Evolutionary conservation across 2,329 filamentous ascomycete genomes (phyloP), one percentile per base, ranked within the genome.

Genomic region (Setomelanomma holmii): DNA sequence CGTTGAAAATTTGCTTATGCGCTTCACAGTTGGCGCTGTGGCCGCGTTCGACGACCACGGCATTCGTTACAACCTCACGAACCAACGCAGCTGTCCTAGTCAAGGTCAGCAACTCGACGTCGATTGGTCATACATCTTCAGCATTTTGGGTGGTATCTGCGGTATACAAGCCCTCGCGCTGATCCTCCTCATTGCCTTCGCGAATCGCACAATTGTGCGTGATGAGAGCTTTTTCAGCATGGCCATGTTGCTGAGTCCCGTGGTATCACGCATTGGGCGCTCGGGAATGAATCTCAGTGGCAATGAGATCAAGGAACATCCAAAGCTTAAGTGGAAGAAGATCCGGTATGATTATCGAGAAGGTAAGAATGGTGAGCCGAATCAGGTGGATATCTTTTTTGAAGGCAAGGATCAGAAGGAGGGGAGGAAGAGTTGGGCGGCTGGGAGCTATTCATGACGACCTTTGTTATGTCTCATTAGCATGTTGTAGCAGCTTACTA

Each of bases 1-100:
- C 1, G 53, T 72, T 1, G 60, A 66, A 30, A 55, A 67, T 4
- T n/a, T 71, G 2, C 43, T 73, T 0, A 55, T 64, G 46, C 63
- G 67, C 4, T 73, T 67, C 42, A 66, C 63, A 1, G 68, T 72
- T 36, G 65, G 68, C 8, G 63, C 70, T 0, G 59, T 73, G 4
- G 70, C 71, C 0, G 68, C 69, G 1, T 72, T 69, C 30, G 68
- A 74, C 41, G 68, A 74, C 39, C 69, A 72, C 22, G 69, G 71
- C 7, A 53, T 66, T 7, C 62, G 60, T 2, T 64, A 66, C 48
- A 60, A 56, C 6, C 35, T 71, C 7, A 40, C 17, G 0, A 43
- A 56, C 1, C 49, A 59, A 52, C 51, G 34, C 16, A 49, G 39
- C 0, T 35, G 59, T 10, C 53, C 59, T 1, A 40, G 33, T 0